These are phyloP conservation scores for Paspalum notatum DNA, from an alignment of 176 grass and related monocot genomes.

Conservation along the genomic window DNA sequence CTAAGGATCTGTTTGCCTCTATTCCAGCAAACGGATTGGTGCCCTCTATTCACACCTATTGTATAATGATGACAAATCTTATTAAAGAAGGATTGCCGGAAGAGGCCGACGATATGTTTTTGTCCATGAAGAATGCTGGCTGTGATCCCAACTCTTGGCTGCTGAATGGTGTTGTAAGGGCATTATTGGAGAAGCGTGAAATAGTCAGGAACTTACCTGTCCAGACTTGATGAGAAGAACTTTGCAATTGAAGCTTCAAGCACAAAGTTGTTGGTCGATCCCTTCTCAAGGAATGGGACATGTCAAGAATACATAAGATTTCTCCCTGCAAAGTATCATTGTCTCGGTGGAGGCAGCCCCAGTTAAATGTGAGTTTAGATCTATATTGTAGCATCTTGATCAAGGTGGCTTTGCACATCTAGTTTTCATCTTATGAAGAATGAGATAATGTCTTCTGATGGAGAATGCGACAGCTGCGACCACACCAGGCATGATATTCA, in stretches of 20 bases:
- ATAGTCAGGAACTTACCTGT: background rate
- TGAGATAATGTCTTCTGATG: background rate
- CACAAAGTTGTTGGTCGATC: background rate
- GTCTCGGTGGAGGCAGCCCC: background rate
- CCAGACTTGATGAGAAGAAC: conserved; percentile 9
- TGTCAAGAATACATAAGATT: background rate
- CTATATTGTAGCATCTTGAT: background rate
- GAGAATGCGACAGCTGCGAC: background rate
- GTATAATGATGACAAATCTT: conserved; percentile 8
- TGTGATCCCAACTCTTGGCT: background rate
- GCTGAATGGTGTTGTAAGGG: background rate
- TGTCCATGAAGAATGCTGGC: conserved; percentile 7
- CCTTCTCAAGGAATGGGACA: background rate
- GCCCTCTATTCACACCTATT: background rate
- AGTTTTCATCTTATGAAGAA: background rate
- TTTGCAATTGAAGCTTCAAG: background rate
- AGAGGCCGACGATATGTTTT: conserved; percentile 1
- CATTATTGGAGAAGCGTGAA: background rate
- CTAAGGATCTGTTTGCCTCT: conserved; percentile 15
- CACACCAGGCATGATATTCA: background rate
- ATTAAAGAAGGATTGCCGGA: conserved; percentile 6
- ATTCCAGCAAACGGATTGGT: background rate
- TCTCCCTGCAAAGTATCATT: conserved; percentile 19
- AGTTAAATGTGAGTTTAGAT: background rate
- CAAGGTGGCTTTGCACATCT: background rate